These are phyloP conservation scores for Clonostachys chloroleuca DNA, from an alignment of 2,329 filamentous ascomycete species.

Conservation along the genomic window DNA sequence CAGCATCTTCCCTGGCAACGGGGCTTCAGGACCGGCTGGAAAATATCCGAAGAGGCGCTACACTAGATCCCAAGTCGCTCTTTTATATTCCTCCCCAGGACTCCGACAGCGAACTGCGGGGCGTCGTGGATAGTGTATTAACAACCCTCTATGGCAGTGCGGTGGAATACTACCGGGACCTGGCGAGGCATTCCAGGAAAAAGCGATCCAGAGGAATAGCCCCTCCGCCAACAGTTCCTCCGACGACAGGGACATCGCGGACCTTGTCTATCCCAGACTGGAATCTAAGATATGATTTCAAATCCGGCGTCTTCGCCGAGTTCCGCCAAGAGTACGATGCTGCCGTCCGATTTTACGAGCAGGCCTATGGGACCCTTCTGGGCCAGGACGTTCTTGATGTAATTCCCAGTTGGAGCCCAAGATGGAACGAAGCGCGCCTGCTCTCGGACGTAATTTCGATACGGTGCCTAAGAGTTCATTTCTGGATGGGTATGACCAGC, in stretches of 20 bases:
- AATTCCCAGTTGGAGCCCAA: slow-evolving; percentile 82
- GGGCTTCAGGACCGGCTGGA: slow-evolving; percentile 66
- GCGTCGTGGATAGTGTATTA: slow-evolving; percentile 71
- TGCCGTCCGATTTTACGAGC: slow-evolving; percentile 80
- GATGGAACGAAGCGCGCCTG: slow-evolving; percentile 91
- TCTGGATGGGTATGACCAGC: slow-evolving; percentile 78
- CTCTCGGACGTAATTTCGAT: slow-evolving; percentile 79
- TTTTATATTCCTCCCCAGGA: slow-evolving; percentile 78
- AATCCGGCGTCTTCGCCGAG: slow-evolving; percentile 84
- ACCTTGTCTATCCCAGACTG: slow-evolving; percentile 82
- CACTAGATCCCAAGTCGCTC: slow-evolving; percentile 77
- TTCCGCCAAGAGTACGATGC: slow-evolving; percentile 91
- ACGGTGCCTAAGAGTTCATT: slow-evolving; percentile 73
- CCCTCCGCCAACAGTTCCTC: slow-evolving; percentile 77
- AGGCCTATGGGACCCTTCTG: slow-evolving; percentile 79
- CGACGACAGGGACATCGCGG: slow-evolving; percentile 79
- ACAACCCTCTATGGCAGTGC: slow-evolving; percentile 68
- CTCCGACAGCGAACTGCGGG: slow-evolving; percentile 65
- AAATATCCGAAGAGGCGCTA: slow-evolving; percentile 73
- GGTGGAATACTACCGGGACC: slow-evolving; percentile 87
- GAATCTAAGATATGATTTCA: slow-evolving; percentile 94
- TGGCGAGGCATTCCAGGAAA: slow-evolving; percentile 86
- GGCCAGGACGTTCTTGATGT: slow-evolving; percentile 81
- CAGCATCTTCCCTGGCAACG: slow-evolving; percentile 51
- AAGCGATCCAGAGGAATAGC: slow-evolving; percentile 78